These are phyloP conservation scores for Microbotryum saponariae DNA, from an alignment of 1,284 basidiomycete species.

Conservation along the genomic window DNA sequence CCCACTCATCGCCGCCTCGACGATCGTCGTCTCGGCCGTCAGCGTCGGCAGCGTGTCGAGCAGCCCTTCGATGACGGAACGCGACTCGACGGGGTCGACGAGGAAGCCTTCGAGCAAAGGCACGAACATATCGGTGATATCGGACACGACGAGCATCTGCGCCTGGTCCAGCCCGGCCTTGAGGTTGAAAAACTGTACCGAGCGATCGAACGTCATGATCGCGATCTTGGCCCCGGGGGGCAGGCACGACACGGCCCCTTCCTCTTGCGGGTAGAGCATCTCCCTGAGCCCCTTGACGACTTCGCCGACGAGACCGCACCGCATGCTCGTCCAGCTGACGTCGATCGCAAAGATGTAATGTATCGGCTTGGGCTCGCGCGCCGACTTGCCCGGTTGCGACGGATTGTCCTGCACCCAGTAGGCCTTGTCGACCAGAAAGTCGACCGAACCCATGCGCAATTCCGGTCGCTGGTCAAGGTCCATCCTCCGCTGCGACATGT, in stretches of 20 bases:
- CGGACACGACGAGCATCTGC: conserved; percentile 75
- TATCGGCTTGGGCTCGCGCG: conserved; percentile 59
- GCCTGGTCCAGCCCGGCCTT: conserved; percentile 57
- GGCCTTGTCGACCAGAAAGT: conserved; percentile 74
- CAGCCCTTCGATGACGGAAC: conserved; percentile 29
- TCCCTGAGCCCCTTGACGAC: conserved; percentile 60
- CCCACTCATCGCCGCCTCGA: conserved; percentile 67
- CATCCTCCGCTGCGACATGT: conserved; percentile 68
- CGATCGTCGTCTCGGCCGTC: conserved; percentile 50
- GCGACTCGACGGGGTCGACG: conserved; percentile 64
- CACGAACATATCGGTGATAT: conserved; percentile 83
- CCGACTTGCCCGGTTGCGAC: conserved; percentile 22
- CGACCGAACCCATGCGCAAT: conserved; percentile 81
- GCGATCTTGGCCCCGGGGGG: conserved; percentile 51
- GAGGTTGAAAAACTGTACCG: conserved; percentile 84
- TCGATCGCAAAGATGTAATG: conserved; percentile 85
- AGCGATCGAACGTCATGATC: conserved; percentile 75
- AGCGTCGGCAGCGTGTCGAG: conserved; percentile 61
- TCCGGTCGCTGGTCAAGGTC: conserved; percentile 81
- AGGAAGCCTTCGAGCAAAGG: conserved; percentile 69
- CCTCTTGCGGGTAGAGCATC: conserved; percentile 54
- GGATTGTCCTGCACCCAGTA: conserved; percentile 72
- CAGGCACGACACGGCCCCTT: conserved; percentile 17
- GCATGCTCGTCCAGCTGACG: conserved; percentile 63
- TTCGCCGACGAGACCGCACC: conserved; percentile 64